These are phyloP conservation scores for Sarocladium kiliense DNA, from an alignment of 2,329 filamentous ascomycete species.

Conservation along the genomic window DNA sequence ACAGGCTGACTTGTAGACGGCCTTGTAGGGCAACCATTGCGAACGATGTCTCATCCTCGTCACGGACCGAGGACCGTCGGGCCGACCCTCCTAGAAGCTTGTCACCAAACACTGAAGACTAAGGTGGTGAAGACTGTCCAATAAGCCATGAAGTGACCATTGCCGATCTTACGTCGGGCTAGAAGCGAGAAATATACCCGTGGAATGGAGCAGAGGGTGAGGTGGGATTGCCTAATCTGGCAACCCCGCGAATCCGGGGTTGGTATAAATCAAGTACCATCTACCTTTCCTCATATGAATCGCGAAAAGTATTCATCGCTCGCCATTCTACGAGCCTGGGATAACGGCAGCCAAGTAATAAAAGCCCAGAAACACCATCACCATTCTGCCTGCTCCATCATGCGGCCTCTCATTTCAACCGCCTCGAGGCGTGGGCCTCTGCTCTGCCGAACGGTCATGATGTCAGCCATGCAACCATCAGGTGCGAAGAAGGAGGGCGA, in stretches of 20 bases:
- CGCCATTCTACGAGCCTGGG: no score
- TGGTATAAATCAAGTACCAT: neutral
- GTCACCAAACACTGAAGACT: no score
- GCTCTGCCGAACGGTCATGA: neutral
- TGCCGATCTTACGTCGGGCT: neutral
- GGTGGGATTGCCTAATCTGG: slow-evolving; percentile 1
- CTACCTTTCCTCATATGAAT: neutral
- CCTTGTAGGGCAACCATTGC: neutral
- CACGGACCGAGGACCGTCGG: neutral
- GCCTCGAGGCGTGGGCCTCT: neutral
- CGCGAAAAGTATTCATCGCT: neutral
- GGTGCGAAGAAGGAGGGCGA: slow-evolving; percentile 49
- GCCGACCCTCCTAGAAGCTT: neutral
- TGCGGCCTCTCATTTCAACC: neutral
- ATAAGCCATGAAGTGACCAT: neutral
- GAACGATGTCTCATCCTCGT: neutral
- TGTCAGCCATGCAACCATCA: neutral
- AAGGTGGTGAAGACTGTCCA: no score
- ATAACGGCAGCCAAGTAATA: no score
- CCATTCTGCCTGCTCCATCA: neutral
- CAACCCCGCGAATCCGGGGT: slow-evolving; percentile 7
- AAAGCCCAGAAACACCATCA: no score
- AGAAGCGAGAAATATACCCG: neutral
- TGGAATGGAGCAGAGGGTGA: neutral
- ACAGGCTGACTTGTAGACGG: no score